phyloP scores from a whole-genome alignment of 78 protist species.

The Neovahlkampfia damariscottae region DNA sequence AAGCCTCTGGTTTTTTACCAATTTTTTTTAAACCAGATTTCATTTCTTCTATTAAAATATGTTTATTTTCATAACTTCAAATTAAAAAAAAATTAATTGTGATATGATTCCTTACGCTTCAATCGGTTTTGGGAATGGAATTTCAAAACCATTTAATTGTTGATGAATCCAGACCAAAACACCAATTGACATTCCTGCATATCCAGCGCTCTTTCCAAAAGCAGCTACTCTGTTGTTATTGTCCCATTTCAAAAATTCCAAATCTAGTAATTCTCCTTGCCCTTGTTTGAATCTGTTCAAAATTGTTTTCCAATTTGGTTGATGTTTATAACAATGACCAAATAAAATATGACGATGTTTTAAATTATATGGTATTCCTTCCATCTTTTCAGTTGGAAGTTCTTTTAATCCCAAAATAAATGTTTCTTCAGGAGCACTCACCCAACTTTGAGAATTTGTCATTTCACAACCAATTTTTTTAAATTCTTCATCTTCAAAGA shows the following conservation, averaged over 20 bases:
- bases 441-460: conserved; percentile 40
- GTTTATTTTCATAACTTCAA: neutral
- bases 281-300: conserved; percentile 43
- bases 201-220: conserved; percentile 64
- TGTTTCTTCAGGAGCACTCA: conserved; percentile 8
- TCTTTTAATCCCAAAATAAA: conserved; percentile 50
- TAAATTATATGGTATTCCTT: conserved; percentile 16
- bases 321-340: conserved; percentile 64
- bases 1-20: neutral
- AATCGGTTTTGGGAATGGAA: neutral
- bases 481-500: conserved; percentile 15
- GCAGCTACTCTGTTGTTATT: conserved; percentile 54
- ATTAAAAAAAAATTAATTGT: neutral
- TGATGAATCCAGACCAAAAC: conserved; percentile 38
- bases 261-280: conserved; percentile 38
- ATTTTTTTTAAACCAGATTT: neutral
- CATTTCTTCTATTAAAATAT: neutral
- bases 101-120: neutral
- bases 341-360: conserved; percentile 52
- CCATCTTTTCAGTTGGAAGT: conserved; percentile 36
- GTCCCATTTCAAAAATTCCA: conserved; percentile 49
- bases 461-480: conserved; percentile 29
- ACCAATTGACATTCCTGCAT: conserved; percentile 39
- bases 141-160: neutral
- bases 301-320: conserved; percentile 54